A percentile compares a stretch with the other conserved stretches of the same genome.
phyloP scores from a whole-genome alignment of 2,329 filamentous ascomycete species.

The Fusarium pseudoanthophilum region DNA sequence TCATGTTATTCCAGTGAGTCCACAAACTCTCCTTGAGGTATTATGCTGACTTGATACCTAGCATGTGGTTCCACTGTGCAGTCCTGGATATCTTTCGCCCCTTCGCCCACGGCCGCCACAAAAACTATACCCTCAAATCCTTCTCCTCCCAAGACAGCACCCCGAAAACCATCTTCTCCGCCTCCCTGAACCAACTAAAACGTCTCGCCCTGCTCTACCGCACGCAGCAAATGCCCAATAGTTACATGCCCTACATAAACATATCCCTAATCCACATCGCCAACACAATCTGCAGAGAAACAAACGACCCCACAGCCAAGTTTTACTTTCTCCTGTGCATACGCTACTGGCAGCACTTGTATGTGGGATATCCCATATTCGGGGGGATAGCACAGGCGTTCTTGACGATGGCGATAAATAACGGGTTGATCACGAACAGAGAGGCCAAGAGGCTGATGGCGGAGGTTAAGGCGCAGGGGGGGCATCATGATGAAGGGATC shows the following conservation, averaged over 20 bases:
- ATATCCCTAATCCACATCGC: slow-evolving; percentile 7
- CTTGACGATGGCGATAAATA: slow-evolving; percentile 3
- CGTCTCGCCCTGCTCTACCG: not conserved
- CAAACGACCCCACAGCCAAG: fast-evolving
- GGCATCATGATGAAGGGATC: not conserved
- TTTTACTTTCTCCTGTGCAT: not conserved
- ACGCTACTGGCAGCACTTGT: slow-evolving; percentile 4
- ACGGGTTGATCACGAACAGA: not conserved
- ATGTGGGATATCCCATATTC: not conserved
- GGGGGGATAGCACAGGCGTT: not conserved
- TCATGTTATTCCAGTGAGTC: not conserved
- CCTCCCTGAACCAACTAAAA: not conserved
- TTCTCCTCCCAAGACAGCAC: not conserved
- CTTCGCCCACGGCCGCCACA: not conserved
- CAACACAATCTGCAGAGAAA: slow-evolving; percentile 4
- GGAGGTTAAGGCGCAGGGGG: not conserved
- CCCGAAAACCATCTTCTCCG: not conserved
- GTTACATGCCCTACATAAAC: slow-evolving; percentile 11
- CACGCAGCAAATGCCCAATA: not conserved
- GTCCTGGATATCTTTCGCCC: not conserved
- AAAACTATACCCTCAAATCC: not conserved
- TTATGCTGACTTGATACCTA: fast-evolving
- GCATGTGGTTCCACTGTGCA: slow-evolving; percentile 10
- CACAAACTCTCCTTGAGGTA: fast-evolving
- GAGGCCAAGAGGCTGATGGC: not conserved